Percentiles rank a stretch among this genome's conserved stretches.
Evolutionary conservation across 2,329 filamentous ascomycete species (phyloP).

Genomic region (Phialemoniopsis sp.): DNA sequence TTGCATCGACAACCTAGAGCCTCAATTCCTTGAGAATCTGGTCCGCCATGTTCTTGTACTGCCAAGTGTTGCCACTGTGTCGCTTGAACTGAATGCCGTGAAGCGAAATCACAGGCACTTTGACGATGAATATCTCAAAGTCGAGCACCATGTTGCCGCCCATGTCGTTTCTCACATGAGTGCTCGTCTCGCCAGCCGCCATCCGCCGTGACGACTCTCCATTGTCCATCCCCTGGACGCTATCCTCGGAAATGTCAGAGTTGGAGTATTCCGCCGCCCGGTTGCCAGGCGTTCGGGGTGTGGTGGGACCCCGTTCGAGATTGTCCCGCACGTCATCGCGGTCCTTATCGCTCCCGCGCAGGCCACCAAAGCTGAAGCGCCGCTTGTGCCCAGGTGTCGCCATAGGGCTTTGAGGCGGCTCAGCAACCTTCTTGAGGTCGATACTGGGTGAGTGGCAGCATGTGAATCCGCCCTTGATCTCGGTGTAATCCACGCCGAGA

Average conservation of each 20-base stretch:
- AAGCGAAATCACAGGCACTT: constrained; percentile 86
- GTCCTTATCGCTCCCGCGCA: constrained; percentile 45
- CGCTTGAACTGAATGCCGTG: constrained; percentile 99
- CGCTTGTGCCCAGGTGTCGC: constrained; percentile 60
- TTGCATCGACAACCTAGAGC: constrained; percentile 46
- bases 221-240: constrained; percentile 51
- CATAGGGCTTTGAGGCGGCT: constrained; percentile 56
- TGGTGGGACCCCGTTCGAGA: constrained; percentile 40
- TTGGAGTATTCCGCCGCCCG: constrained; percentile 67
- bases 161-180: constrained; percentile 85
- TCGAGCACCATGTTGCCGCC: constrained; percentile 79
- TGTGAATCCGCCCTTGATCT: constrained; percentile 90
- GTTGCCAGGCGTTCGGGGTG: constrained; percentile 35
- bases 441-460: constrained; percentile 89
- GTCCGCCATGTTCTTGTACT: constrained; percentile 98
- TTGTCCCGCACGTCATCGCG: constrained; percentile 68
- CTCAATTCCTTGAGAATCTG: constrained; percentile 85
- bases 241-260: constrained; percentile 82
- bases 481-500: constrained; percentile 83
- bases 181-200: constrained; percentile 80
- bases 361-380: constrained; percentile 79
- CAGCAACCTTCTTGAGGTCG: constrained; percentile 70
- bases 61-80: constrained; percentile 92
- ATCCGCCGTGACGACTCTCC: constrained; percentile 32
- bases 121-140: constrained; percentile 97